Evolutionary conservation across 192 early-diverging fungal species (phyloP).

Genomic region (Nowakowskiella sp.): DNA sequence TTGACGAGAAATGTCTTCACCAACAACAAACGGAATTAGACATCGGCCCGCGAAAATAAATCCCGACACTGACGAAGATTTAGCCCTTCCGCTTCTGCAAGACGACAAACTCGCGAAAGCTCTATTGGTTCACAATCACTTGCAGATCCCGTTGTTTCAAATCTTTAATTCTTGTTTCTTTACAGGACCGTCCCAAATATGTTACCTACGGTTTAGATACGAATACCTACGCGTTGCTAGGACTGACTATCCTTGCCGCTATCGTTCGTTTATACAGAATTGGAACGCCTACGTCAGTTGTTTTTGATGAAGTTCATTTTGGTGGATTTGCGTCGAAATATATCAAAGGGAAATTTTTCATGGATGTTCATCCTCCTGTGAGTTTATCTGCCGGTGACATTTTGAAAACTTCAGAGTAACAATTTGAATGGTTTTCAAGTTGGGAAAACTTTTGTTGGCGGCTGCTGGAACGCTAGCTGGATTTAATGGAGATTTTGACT

Average conservation of each 20-base stretch:
- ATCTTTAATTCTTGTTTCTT: too few relatives aligned
- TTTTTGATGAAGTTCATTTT: constrained; percentile 46
- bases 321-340: constrained; percentile 43
- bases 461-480: constrained; percentile 35
- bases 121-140: too few relatives aligned
- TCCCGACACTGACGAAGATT: too few relatives aligned
- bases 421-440: constrained; percentile 1
- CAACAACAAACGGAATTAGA: too few relatives aligned
- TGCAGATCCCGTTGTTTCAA: too few relatives aligned
- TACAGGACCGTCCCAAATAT: background rate
- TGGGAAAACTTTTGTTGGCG: constrained; percentile 39
- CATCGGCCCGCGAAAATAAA: too few relatives aligned
- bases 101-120: too few relatives aligned
- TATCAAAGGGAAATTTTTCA: constrained; percentile 41
- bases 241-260: constrained; percentile 25
- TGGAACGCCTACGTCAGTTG: constrained; percentile 34
- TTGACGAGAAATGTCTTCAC: too few relatives aligned
- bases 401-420: background rate
- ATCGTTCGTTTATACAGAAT: constrained; percentile 35
- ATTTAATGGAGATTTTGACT: constrained; percentile 40
- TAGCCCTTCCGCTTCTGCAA: too few relatives aligned
- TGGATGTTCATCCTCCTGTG: constrained; percentile 50
- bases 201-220: background rate
- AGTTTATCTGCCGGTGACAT: background rate
- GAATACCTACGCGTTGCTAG: constrained; percentile 22